A percentile compares a stretch with the other conserved stretches of the same genome.
phyloP scores from a whole-genome alignment of 768 basidiomycete species.

The Fomitopsis pulvina region DNA sequence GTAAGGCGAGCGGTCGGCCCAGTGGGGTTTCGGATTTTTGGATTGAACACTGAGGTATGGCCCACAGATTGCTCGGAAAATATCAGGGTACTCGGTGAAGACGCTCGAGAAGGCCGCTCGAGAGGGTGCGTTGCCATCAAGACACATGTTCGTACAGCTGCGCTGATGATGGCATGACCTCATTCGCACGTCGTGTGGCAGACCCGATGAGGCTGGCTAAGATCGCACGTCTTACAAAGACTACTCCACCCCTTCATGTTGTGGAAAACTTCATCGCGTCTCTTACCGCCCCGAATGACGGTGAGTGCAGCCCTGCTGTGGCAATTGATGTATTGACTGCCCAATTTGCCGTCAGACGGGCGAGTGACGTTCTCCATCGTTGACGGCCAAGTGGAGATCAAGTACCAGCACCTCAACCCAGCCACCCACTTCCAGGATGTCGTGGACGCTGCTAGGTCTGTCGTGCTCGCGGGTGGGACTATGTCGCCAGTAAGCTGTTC shows the following conservation, averaged over 20 bases:
- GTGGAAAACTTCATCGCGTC: constrained; percentile 78
- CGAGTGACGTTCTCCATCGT: constrained; percentile 48
- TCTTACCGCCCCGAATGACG: constrained; percentile 72
- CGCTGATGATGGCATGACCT: neutral
- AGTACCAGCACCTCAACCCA: constrained; percentile 91
- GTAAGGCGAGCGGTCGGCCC: constrained; percentile 28
- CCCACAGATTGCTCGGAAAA: constrained; percentile 64
- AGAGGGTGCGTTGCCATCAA: constrained; percentile 12
- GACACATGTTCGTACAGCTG: neutral
- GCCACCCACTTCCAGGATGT: constrained; percentile 82
- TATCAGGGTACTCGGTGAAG: constrained; percentile 69
- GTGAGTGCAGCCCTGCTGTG: constrained; percentile 25
- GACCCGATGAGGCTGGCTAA: constrained; percentile 21
- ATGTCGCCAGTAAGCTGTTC: constrained; percentile 82
- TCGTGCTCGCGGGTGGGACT: constrained; percentile 94
- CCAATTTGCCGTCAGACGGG: constrained; percentile 47
- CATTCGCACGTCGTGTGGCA: neutral
- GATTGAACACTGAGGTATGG: neutral
- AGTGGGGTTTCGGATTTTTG: neutral
- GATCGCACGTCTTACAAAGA: constrained; percentile 19
- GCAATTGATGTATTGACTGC: neutral
- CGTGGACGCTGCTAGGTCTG: constrained; percentile 69
- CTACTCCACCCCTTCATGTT: constrained; percentile 69
- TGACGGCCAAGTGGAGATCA: constrained; percentile 53
- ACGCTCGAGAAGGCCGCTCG: constrained; percentile 21